These are phyloP conservation scores for Neostapfia colusana DNA, from an alignment of 176 grass and related monocot species.

Conservation along the genomic window DNA sequence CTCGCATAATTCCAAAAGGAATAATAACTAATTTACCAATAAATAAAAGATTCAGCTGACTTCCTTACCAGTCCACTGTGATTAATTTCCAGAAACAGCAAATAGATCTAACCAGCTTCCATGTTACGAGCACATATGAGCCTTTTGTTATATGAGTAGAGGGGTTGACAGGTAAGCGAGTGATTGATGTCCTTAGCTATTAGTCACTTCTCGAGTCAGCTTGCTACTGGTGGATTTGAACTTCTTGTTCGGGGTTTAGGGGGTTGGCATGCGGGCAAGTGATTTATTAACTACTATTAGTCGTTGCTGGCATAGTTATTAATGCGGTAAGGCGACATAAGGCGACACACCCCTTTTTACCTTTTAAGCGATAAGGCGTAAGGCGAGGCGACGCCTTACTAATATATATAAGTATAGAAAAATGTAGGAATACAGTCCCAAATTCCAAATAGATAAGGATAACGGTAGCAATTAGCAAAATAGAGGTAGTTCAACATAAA, in stretches of 20 bases:
- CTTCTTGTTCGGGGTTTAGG: background rate
- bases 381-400: too few species aligned
- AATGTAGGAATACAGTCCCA: too few species aligned
- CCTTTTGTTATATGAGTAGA: constrained; percentile 3
- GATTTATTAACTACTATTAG: constrained; percentile 11
- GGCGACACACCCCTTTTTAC: too few species aligned
- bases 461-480: too few species aligned
- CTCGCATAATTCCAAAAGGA: background rate
- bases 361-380: too few species aligned
- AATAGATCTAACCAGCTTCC: constrained; percentile 35
- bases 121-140: background rate
- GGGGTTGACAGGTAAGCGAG: background rate
- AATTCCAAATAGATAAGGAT: too few species aligned
- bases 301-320: too few species aligned
- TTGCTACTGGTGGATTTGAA: constrained; percentile 26
- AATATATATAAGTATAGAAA: too few species aligned
- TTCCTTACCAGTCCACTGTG: background rate
- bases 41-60: background rate
- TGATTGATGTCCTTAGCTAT: background rate
- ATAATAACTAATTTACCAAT: background rate
- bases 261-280: background rate
- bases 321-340: too few species aligned
- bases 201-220: background rate
- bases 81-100: background rate
- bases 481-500: too few species aligned